phyloP scores from a whole-genome alignment of 1,284 basidiomycete species.

The Cutaneotrichosporon cavernicola region DNA sequence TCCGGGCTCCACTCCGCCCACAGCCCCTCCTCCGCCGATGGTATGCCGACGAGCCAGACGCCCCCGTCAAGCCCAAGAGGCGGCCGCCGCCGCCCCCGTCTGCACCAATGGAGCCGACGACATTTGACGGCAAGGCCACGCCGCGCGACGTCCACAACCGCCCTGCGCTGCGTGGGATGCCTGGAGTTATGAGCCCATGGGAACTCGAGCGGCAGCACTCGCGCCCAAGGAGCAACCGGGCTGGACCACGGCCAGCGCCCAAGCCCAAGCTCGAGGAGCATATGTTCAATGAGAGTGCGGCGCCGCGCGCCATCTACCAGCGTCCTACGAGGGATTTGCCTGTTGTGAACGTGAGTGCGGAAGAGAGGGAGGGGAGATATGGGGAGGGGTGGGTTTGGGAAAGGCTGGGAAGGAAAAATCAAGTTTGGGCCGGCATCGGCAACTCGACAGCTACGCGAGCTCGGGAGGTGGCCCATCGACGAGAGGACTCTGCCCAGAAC shows the following conservation, averaged over 20 bases:
- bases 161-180: conserved; percentile 38
- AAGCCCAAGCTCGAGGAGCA: conserved; percentile 18
- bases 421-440: neutral
- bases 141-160: conserved; percentile 37
- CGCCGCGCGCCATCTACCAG: conserved; percentile 23
- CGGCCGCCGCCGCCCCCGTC: conserved; percentile 8
- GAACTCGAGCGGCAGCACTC: conserved; percentile 12
- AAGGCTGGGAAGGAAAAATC: neutral
- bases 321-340: conserved; percentile 35
- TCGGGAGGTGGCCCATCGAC: neutral
- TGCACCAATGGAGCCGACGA: conserved; percentile 29
- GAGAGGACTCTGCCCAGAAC: conserved; percentile 25
- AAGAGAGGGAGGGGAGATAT: neutral
- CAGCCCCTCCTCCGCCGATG: neutral
- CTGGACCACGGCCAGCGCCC: conserved; percentile 1
- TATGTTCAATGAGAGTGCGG: conserved; percentile 18
- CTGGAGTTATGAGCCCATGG: conserved; percentile 22
- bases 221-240: conserved; percentile 6
- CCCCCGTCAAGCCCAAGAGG: neutral
- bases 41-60: neutral
- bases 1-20: neutral
- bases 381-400: neutral
- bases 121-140: conserved; percentile 38
- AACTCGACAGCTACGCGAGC: neutral
- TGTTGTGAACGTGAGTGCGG: conserved; percentile 36